Conservation (phyloP, 169 alveolate genomes). For the Babesia microti region DNA sequence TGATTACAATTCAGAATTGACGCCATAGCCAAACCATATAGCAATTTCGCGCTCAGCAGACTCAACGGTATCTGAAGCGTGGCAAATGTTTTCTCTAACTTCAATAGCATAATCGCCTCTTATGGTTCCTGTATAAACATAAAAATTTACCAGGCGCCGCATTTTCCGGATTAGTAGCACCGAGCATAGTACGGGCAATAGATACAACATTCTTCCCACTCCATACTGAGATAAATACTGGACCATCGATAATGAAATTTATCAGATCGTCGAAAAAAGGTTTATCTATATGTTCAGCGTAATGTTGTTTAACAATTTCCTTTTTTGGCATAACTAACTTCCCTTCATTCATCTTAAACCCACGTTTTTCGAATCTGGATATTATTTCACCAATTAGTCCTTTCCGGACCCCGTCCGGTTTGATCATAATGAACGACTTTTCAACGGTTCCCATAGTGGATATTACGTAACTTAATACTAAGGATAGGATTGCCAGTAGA, state of each 20-base stretch:
- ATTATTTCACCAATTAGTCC: slow-evolving; percentile 89
- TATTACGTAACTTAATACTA: too few relatives aligned
- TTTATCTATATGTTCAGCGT: slow-evolving; percentile 84
- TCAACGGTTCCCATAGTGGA: too few relatives aligned
- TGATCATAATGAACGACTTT: slow-evolving; percentile 93
- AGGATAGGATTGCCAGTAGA: too few relatives aligned
- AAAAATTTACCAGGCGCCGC: slow-evolving; percentile 72
- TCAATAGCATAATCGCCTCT: slow-evolving; percentile 91
- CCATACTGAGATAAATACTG: slow-evolving; percentile 95
- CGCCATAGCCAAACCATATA: slow-evolving; percentile 90
- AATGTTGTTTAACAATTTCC: slow-evolving; percentile 84
- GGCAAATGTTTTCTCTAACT: slow-evolving; percentile 86
- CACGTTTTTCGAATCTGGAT: slow-evolving; percentile 86
- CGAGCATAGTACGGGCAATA: slow-evolving; percentile 87
- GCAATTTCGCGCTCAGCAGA: slow-evolving; percentile 86
- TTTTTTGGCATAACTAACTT: slow-evolving; percentile 75
- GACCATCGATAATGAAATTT: slow-evolving; percentile 84
- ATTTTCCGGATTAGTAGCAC: slow-evolving; percentile 86
- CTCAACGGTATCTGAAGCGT: slow-evolving; percentile 88
- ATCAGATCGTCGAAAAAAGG: slow-evolving; percentile 86
- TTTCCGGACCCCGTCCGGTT: slow-evolving; percentile 98
- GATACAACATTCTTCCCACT: slow-evolving; percentile 90
- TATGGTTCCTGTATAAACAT: slow-evolving; percentile 66
- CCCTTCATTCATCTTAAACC: slow-evolving; percentile 88
- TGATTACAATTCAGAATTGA: too few relatives aligned